A percentile compares a stretch with the other conserved stretches of the same genome.
Evolutionary conservation across 2,329 filamentous ascomycete species (phyloP).

Genomic region (Diaporthe sp.): DNA sequence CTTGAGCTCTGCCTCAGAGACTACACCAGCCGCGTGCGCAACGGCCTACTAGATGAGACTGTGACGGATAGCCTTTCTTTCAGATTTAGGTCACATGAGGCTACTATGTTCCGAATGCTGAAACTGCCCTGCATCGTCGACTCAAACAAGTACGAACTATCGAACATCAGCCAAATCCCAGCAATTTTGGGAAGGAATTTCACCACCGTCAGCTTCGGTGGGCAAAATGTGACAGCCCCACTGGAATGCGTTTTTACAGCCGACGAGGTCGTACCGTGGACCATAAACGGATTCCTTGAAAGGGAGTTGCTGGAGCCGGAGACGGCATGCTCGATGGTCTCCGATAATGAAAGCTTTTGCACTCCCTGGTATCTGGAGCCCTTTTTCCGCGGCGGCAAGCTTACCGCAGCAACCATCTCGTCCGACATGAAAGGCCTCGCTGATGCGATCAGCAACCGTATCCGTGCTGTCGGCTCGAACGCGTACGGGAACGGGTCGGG

Average conservation of each 20-base stretch:
- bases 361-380: background rate
- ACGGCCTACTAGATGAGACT: background rate
- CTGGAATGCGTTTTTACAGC: background rate
- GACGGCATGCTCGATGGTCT: background rate
- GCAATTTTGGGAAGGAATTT: background rate
- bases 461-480: background rate
- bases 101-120: background rate
- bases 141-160: background rate
- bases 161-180: background rate
- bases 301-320: too few relatives aligned
- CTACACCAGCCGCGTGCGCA: background rate
- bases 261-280: fast-evolving
- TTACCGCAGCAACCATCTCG: background rate
- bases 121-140: background rate
- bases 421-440: background rate
- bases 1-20: background rate
- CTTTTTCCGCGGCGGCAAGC: background rate
- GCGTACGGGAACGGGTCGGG: background rate
- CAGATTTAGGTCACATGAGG: too few relatives aligned
- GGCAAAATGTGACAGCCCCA: background rate
- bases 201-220: background rate
- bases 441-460: background rate
- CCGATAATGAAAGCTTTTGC: background rate
- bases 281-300: background rate
- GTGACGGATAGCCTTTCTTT: background rate